A percentile compares a stretch with the other conserved stretches of the same genome.
These are phyloP conservation scores for Penicillium turbatum DNA, from an alignment of 495 filamentous ascomycete species.

Conservation along the genomic window DNA sequence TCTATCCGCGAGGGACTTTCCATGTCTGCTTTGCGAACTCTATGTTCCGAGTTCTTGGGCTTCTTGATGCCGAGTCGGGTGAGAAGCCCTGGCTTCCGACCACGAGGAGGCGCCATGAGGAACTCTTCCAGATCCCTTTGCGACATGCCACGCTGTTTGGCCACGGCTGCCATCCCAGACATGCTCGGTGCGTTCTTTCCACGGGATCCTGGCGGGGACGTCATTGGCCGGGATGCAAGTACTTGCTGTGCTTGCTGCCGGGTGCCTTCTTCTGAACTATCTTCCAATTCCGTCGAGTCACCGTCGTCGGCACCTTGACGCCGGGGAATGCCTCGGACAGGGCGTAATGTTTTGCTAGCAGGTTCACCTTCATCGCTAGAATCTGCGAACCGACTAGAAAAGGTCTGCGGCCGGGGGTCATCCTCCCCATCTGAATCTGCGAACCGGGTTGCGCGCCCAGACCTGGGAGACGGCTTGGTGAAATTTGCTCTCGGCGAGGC, in stretches of 20 bases:
- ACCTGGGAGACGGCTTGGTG: slow-evolving; percentile 19
- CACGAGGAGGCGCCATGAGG: slow-evolving; percentile 32
- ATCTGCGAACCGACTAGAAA: slow-evolving; percentile 72
- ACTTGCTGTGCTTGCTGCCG: slow-evolving; percentile 12
- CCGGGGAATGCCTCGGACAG: slow-evolving; percentile 63
- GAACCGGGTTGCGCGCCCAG: slow-evolving; percentile 42
- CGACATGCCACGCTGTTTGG: slow-evolving; percentile 40
- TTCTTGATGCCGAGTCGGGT: slow-evolving; percentile 40
- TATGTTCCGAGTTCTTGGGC: slow-evolving; percentile 33
- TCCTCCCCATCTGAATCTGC: slow-evolving; percentile 69
- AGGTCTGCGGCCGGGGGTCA: slow-evolving; percentile 31
- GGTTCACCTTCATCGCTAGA: slow-evolving; percentile 70
- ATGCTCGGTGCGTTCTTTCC: slow-evolving; percentile 20
- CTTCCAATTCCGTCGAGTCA: slow-evolving; percentile 67
- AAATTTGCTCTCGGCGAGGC: slow-evolving; percentile 32
- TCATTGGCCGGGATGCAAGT: slow-evolving; percentile 4
- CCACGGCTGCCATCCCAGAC: slow-evolving; percentile 39
- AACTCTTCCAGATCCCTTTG: slow-evolving; percentile 39
- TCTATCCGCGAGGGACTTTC: slow-evolving; percentile 32
- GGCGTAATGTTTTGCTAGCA: slow-evolving; percentile 38
- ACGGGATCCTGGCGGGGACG: slow-evolving; percentile 12
- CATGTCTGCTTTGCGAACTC: slow-evolving; percentile 26
- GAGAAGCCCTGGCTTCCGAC: slow-evolving; percentile 38
- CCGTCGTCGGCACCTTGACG: slow-evolving; percentile 48
- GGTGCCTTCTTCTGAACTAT: slow-evolving; percentile 50